Evolutionary conservation across 2,329 filamentous ascomycete genomes (phyloP).

Genomic region (Colletotrichum godetiae): DNA sequence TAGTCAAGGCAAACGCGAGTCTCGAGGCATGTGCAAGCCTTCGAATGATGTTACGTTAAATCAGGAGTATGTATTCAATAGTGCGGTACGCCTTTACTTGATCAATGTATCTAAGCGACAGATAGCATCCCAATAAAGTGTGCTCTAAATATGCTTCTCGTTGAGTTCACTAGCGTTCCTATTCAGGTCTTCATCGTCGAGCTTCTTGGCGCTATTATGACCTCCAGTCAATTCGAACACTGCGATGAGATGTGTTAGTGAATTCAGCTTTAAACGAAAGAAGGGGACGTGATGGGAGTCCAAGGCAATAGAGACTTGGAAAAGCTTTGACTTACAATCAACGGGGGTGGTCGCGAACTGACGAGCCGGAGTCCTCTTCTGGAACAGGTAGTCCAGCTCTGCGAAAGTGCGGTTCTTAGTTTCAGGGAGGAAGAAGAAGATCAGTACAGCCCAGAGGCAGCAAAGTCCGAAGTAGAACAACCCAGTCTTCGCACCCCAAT

Average conservation of each 20-base stretch:
- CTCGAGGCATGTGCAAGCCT: no score
- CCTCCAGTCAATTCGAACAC: constrained; percentile 33
- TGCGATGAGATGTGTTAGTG: constrained; percentile 6
- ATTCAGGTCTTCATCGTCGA: not conserved
- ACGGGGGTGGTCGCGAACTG: constrained; percentile 45
- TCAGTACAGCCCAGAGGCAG: constrained; percentile 53
- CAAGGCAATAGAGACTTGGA: not conserved
- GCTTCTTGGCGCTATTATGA: not conserved
- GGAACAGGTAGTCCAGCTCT: constrained; percentile 61
- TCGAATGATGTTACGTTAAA: not conserved
- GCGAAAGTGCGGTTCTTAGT: constrained; percentile 57
- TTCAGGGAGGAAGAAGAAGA: constrained; percentile 57
- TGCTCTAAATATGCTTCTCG: not conserved
- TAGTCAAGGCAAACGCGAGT: no score
- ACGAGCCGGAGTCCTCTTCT: constrained; percentile 46
- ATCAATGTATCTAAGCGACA: not conserved
- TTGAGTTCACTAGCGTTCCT: not conserved
- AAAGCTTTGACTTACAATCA: constrained; percentile 40
- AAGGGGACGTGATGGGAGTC: no score
- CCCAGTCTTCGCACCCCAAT: constrained; percentile 52
- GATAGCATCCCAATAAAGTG: not conserved
- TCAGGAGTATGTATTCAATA: not conserved
- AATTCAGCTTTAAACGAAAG: not conserved
- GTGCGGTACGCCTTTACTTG: not conserved
- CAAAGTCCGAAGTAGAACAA: constrained; percentile 52